A percentile compares a stretch with the other conserved stretches of the same genome.
phyloP scores from a whole-genome alignment of 2,329 filamentous ascomycete species.

The Diplodia scrobiculata region DNA sequence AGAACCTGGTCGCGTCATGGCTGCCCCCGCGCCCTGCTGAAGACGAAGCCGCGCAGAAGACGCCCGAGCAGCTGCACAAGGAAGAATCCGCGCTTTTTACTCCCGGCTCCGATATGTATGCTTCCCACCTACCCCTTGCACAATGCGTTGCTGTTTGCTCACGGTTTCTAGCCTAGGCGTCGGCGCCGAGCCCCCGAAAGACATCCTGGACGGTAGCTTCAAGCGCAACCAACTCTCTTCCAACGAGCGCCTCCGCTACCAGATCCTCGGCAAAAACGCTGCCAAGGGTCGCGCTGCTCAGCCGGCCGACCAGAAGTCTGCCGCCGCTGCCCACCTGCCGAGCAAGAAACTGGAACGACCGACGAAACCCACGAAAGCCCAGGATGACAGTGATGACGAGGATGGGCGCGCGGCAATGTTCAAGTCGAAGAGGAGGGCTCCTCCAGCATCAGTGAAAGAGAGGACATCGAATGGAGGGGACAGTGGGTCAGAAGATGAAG shows the following conservation, averaged over 20 bases:
- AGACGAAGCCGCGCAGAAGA: slow-evolving; percentile 44
- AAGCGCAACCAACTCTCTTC: slow-evolving; percentile 43
- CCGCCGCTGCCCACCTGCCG: slow-evolving; percentile 28
- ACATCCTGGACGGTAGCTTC: slow-evolving; percentile 44
- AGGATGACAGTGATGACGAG: slow-evolving; percentile 45
- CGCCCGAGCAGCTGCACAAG: slow-evolving; percentile 50
- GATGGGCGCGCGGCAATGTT: slow-evolving; percentile 43
- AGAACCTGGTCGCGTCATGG: slow-evolving; percentile 59
- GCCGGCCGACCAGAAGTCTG: slow-evolving; percentile 38
- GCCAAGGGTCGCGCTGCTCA: slow-evolving; percentile 39
- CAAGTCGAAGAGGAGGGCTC: slow-evolving; percentile 38
- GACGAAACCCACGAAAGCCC: slow-evolving; percentile 29
- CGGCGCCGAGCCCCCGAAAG: slow-evolving; percentile 43
- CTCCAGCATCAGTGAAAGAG: slow-evolving; percentile 29
- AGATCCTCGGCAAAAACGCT: slow-evolving; percentile 49
- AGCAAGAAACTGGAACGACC: slow-evolving; percentile 17
- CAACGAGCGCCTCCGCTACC: slow-evolving; percentile 48
- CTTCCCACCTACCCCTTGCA: neutral
- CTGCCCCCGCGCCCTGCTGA: slow-evolving; percentile 53
- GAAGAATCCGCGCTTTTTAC: slow-evolving; percentile 60
- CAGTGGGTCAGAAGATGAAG: slow-evolving; percentile 31
- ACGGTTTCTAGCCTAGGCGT: slow-evolving; percentile 42
- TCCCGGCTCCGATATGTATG: slow-evolving; percentile 57
- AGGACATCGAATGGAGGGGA: slow-evolving; percentile 31
- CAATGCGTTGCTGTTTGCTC: neutral